These are phyloP conservation scores for Coelastrella sp. DNA, from an alignment of 139 green algal species.

Conservation along the genomic window DNA sequence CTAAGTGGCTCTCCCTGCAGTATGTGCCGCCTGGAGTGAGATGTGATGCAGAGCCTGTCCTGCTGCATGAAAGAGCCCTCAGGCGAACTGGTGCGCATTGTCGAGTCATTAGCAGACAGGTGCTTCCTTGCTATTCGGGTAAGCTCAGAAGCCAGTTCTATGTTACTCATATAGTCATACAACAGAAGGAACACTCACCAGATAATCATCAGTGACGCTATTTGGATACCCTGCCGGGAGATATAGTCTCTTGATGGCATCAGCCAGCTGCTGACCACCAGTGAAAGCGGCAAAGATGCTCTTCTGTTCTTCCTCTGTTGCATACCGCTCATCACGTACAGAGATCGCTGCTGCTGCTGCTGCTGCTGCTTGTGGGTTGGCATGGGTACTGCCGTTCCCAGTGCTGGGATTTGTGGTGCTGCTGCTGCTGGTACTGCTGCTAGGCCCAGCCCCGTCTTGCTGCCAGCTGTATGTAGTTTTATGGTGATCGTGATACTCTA, in stretches of 20 bases:
- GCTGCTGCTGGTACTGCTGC: not conserved
- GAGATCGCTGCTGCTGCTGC: constrained; percentile 20
- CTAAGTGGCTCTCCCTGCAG: too few relatives aligned
- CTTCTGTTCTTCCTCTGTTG: not conserved
- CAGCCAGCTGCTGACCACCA: constrained; percentile 22
- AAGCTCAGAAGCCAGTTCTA: too few relatives aligned
- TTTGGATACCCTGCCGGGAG: constrained; percentile 82
- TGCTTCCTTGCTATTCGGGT: too few relatives aligned
- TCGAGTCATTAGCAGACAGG: not conserved
- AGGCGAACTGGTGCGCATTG: not conserved
- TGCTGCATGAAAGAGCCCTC: not conserved
- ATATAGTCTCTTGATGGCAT: constrained; percentile 59
- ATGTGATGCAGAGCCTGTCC: not conserved
- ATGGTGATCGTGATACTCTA: constrained; percentile 9
- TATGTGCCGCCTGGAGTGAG: not conserved
- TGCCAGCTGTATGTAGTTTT: constrained; percentile 27
- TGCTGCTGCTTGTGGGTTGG: not conserved
- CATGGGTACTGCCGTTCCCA: not conserved
- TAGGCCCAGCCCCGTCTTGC: not conserved
- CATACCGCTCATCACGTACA: not conserved
- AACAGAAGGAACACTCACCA: not conserved
- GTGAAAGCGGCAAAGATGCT: not conserved
- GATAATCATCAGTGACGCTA: constrained; percentile 63
- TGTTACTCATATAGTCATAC: not conserved
- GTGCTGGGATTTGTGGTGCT: not conserved